A percentile compares a stretch with the other conserved stretches of the same genome.
Conservation (phyloP, 2,329 filamentous ascomycete genomes). For the Leptographium flavum region DNA sequence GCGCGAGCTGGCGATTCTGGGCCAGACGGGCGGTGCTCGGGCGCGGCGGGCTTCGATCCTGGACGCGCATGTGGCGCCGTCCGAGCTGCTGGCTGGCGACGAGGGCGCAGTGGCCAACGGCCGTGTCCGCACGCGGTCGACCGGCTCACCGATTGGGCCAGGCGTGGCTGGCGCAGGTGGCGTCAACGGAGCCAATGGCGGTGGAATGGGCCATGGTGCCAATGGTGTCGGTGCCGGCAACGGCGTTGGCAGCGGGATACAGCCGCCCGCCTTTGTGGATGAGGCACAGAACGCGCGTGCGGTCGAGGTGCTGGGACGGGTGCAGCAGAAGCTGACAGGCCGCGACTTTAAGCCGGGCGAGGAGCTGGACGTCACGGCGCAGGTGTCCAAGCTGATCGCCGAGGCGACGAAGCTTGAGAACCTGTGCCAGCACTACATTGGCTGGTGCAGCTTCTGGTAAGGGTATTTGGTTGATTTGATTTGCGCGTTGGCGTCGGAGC, state of each 20-base stretch:
- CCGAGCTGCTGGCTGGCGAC: conserved; percentile 26
- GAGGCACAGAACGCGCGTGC: conserved; percentile 92
- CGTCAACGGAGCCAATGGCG: conserved; percentile 15
- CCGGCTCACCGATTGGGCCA: conserved; percentile 15
- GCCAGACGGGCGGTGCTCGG: conserved; percentile 27
- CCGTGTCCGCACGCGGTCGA: background rate
- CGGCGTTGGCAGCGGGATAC: background rate
- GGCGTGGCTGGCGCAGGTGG: conserved; percentile 21
- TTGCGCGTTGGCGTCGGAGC: background rate
- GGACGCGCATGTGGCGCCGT: conserved; percentile 45
- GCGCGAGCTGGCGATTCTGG: conserved; percentile 37
- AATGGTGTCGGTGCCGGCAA: background rate
- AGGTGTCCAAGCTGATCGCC: conserved; percentile 88
- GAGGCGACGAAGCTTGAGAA: conserved; percentile 97
- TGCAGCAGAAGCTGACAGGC: conserved; percentile 91
- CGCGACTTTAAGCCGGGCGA: conserved; percentile 78
- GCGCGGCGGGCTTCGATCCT: conserved; percentile 56
- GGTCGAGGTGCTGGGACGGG: conserved; percentile 76
- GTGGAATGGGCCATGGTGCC: background rate
- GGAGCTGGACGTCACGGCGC: conserved; percentile 70
- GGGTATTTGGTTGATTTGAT: background rate
- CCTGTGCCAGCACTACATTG: conserved; percentile 96
- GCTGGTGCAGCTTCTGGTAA: conserved; percentile 98
- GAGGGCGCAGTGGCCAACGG: background rate
- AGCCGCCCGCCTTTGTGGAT: conserved; percentile 25